phyloP scores from a whole-genome alignment of 164 flowering plant species.

The Paratinospora sagittata region DNA sequence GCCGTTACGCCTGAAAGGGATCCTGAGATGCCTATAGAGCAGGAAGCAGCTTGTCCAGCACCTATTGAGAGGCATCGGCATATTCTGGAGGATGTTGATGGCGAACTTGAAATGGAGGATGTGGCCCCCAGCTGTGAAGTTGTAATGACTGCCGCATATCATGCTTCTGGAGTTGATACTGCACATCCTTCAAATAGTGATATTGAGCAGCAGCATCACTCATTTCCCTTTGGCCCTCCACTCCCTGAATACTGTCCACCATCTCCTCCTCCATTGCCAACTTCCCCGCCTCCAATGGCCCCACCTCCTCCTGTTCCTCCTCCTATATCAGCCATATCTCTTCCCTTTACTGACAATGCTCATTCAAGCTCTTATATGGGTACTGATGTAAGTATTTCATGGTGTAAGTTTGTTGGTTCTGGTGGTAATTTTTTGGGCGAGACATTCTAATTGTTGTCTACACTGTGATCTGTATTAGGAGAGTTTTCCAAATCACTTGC shows the following conservation, averaged over 20 bases:
- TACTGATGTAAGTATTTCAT: conserved; percentile 28
- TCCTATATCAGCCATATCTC: conserved; percentile 19
- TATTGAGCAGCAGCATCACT: conserved; percentile 23
- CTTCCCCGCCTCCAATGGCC: conserved; percentile 36
- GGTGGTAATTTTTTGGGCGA: neutral
- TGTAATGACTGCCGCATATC: conserved; percentile 28
- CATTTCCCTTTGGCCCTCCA: conserved; percentile 41
- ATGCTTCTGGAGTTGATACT: conserved; percentile 17
- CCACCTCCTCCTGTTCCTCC: too few species aligned
- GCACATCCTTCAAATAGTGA: conserved; percentile 21
- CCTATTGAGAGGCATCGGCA: conserved; percentile 53
- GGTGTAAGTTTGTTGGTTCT: neutral
- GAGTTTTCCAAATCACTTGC: conserved; percentile 30
- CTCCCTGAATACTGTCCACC: conserved; percentile 52
- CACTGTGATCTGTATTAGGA: conserved; percentile 25
- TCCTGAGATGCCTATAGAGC: conserved; percentile 31
- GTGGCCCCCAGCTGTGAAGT: conserved; percentile 69
- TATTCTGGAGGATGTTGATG: conserved; percentile 94
- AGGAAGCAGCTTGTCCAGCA: conserved; percentile 19
- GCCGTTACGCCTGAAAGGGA: conserved; percentile 87
- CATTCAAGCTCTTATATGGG: conserved; percentile 22
- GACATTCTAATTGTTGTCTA: conserved; percentile 8
- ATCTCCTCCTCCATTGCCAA: conserved; percentile 60
- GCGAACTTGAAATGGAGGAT: conserved; percentile 99
- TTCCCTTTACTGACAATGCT: conserved; percentile 23